These are phyloP conservation scores for Rhodotorula sp. DNA, from an alignment of 1,284 basidiomycete genomes.

Conservation along the genomic window DNA sequence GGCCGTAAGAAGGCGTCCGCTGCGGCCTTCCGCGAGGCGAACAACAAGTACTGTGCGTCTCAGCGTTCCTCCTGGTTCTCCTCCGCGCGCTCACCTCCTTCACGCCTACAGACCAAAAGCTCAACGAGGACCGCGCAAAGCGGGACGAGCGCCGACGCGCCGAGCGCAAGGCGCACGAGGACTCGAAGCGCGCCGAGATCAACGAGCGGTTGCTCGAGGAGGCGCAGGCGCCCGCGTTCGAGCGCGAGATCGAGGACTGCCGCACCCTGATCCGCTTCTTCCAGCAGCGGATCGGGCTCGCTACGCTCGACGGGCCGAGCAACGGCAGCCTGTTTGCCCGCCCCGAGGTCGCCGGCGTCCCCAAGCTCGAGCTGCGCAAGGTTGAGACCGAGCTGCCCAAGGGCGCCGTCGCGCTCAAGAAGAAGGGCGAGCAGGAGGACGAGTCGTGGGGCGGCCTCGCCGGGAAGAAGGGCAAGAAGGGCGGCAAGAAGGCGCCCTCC, in stretches of 20 bases:
- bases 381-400: slow-evolving; percentile 71
- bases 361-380: slow-evolving; percentile 79
- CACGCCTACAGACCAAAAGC: slow-evolving; percentile 47
- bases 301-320: slow-evolving; percentile 57
- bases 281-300: slow-evolving; percentile 58
- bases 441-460: slow-evolving; percentile 77
- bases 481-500: slow-evolving; percentile 50
- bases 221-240: slow-evolving; percentile 85
- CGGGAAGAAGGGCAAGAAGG: slow-evolving; percentile 68
- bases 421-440: slow-evolving; percentile 85
- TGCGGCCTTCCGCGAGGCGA: slow-evolving; percentile 72
- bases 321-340: slow-evolving; percentile 51
- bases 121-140: slow-evolving; percentile 67
- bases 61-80: neutral
- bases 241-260: slow-evolving; percentile 94
- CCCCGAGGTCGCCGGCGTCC: slow-evolving; percentile 55
- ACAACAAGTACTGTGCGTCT: slow-evolving; percentile 61
- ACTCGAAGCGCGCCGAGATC: slow-evolving; percentile 76
- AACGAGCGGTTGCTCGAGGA: slow-evolving; percentile 85
- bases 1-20: slow-evolving; percentile 75
- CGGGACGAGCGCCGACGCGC: slow-evolving; percentile 76
- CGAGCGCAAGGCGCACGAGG: slow-evolving; percentile 81
- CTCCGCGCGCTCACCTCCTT: neutral
- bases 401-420: slow-evolving; percentile 66
- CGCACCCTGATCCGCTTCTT: slow-evolving; percentile 90